A percentile compares a stretch with the other conserved stretches of the same genome.
These are phyloP conservation scores for Lactarius tabidus DNA, from an alignment of 768 basidiomycete genomes.

Conservation along the genomic window DNA sequence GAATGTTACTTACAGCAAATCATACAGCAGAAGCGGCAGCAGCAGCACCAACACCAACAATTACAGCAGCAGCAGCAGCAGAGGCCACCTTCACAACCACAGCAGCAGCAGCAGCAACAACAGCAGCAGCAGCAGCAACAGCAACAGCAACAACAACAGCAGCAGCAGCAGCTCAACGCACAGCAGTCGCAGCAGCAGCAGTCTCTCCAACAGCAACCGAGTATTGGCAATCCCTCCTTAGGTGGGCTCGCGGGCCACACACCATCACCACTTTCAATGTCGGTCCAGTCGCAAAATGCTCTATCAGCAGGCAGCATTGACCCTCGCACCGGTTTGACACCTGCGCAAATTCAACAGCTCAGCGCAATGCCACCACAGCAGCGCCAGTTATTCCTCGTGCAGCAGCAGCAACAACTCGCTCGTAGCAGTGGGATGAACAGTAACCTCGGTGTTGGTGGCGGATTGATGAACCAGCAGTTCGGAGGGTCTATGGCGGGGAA, in stretches of 20 bases:
- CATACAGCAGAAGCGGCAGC: constrained; percentile 22
- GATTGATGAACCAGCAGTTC: constrained; percentile 17
- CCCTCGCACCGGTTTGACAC: constrained; percentile 25
- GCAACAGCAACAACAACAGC: constrained; percentile 27
- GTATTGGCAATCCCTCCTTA: constrained; percentile 12
- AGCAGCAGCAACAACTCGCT: constrained; percentile 32
- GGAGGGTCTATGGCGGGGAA: constrained; percentile 6
- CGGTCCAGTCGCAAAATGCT: constrained; percentile 13
- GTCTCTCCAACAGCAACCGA: constrained; percentile 29
- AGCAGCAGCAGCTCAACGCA: constrained; percentile 30
- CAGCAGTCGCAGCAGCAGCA: constrained; percentile 34
- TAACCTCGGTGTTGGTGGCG: constrained; percentile 11
- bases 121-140: constrained; percentile 34
- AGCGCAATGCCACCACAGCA: constrained; percentile 36
- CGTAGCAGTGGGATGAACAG: constrained; percentile 9
- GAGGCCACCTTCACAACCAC: constrained; percentile 31
- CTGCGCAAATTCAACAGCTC: constrained; percentile 29
- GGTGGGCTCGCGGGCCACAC: constrained; percentile 10
- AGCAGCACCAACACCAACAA: constrained; percentile 25
- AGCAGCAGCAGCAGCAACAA: constrained; percentile 23
- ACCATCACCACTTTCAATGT: constrained; percentile 19
- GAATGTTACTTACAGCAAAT: not conserved
- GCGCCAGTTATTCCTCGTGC: constrained; percentile 43
- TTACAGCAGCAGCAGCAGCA: constrained; percentile 30
- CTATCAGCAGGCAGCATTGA: constrained; percentile 24